phyloP scores from a whole-genome alignment of 768 basidiomycete genomes.

The Scleroderma bovista region DNA sequence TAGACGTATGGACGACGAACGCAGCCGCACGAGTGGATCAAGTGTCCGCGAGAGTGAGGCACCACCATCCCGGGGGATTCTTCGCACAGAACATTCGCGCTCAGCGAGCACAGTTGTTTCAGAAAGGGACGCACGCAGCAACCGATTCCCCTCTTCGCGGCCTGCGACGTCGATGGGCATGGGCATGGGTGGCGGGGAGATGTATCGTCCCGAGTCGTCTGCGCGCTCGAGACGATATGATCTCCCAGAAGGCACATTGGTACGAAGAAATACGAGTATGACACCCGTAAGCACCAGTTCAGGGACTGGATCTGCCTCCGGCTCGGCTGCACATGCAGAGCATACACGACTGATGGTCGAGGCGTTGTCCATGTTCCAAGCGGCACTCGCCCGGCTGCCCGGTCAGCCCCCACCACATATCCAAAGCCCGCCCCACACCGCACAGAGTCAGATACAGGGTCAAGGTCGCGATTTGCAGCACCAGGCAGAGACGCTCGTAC shows the following conservation, averaged over 20 bases:
- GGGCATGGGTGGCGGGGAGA: slow-evolving; percentile 5
- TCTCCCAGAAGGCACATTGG: slow-evolving; percentile 13
- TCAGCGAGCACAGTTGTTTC: slow-evolving; percentile 8
- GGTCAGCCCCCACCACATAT: slow-evolving; percentile 37
- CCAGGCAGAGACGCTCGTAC: slow-evolving; percentile 58
- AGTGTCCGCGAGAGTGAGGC: slow-evolving; percentile 17
- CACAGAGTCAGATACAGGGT: slow-evolving; percentile 9
- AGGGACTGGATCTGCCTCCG: slow-evolving; percentile 2
- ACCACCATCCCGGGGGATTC: slow-evolving; percentile 14
- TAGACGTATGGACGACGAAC: slow-evolving; percentile 13
- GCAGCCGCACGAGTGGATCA: slow-evolving; percentile 20
- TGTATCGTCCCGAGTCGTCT: slow-evolving; percentile 9
- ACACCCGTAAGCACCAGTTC: slow-evolving; percentile 16
- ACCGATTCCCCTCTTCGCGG: slow-evolving; percentile 22
- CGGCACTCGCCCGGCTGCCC: slow-evolving; percentile 53
- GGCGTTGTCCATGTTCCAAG: slow-evolving; percentile 63
- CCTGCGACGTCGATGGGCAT: slow-evolving; percentile 54
- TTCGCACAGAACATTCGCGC: slow-evolving; percentile 23
- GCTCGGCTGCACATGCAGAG: slow-evolving; percentile 36
- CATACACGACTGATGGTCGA: slow-evolving; percentile 71
- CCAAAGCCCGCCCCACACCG: no score
- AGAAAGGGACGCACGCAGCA: slow-evolving; percentile 20
- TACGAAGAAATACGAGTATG: slow-evolving; percentile 10
- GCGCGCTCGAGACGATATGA: slow-evolving; percentile 20
- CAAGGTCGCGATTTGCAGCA: slow-evolving; percentile 45